Evolutionary conservation across 2,329 filamentous ascomycete genomes (phyloP).

Genomic region (Alternaria sp.): DNA sequence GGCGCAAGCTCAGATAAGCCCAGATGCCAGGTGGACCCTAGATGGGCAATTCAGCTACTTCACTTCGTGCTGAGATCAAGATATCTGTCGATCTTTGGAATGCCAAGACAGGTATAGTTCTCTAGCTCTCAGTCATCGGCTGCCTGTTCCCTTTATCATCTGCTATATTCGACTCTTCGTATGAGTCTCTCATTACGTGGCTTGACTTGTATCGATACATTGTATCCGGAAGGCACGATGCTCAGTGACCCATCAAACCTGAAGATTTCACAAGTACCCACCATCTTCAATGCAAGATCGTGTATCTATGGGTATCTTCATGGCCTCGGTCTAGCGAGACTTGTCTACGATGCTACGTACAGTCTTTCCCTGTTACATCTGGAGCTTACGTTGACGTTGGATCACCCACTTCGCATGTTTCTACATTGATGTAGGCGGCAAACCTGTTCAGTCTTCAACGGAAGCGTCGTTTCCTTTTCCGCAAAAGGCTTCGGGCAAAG

Average conservation of each 20-base stretch:
- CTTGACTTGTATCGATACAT: background rate
- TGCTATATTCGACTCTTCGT: background rate
- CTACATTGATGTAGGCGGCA: background rate
- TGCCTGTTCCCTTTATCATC: background rate
- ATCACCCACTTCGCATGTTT: background rate
- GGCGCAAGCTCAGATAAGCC: background rate
- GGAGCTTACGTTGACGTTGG: background rate
- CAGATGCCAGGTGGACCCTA: background rate
- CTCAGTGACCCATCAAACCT: background rate
- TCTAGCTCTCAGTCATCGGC: too few relatives aligned
- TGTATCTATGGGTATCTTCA: background rate
- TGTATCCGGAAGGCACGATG: background rate
- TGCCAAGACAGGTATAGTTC: too few relatives aligned
- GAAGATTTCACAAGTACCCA: background rate
- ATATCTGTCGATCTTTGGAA: too few relatives aligned
- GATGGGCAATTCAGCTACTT: background rate
- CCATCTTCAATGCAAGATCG: background rate
- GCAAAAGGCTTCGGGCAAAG: background rate
- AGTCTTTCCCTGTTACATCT: background rate
- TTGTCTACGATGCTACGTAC: background rate
- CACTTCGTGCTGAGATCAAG: background rate
- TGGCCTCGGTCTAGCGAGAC: background rate
- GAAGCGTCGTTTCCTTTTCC: background rate
- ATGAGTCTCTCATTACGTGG: background rate
- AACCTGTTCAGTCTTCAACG: background rate